Evolutionary conservation across 2,329 filamentous ascomycete genomes (phyloP).

Genomic region (Davidsoniella virescens): DNA sequence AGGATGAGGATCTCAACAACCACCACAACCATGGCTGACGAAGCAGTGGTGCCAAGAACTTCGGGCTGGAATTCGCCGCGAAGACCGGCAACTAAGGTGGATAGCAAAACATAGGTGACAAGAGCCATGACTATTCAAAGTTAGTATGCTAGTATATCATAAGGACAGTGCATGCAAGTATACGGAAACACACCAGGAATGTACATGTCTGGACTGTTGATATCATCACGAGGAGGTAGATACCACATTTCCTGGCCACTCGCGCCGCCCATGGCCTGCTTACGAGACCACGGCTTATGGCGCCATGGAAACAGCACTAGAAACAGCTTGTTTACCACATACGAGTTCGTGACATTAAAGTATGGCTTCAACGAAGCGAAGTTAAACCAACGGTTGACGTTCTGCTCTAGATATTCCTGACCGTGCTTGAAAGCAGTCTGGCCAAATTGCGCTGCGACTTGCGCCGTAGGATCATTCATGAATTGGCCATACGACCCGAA

Average conservation of each 20-base stretch:
- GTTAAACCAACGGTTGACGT: conserved; percentile 71
- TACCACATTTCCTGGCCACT: conserved; percentile 61
- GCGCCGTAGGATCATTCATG: conserved; percentile 87
- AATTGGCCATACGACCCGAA: conserved; percentile 74
- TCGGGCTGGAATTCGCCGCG: conserved; percentile 88
- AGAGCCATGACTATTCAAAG: conserved; percentile 64
- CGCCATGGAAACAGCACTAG: conserved; percentile 95
- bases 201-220: conserved; percentile 99
- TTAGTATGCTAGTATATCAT: neutral
- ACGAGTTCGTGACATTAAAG: conserved; percentile 97
- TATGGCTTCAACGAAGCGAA: conserved; percentile 92
- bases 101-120: conserved; percentile 91
- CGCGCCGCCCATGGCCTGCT: conserved; percentile 52
- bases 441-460: conserved; percentile 88
- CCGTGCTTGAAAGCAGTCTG: conserved; percentile 83
- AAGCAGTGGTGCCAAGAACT: conserved; percentile 76
- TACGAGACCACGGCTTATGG: conserved; percentile 92
- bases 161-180: neutral
- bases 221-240: conserved; percentile 79
- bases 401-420: conserved; percentile 89
- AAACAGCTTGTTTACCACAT: conserved; percentile 83
- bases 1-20: conserved; percentile 76
- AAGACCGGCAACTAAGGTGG: conserved; percentile 76
- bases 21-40: conserved; percentile 67
- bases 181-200: conserved; percentile 46